Base-by-base conservation (phyloP, 768 basidiomycete genomes). In the Tulasnella sp. region DNA sequence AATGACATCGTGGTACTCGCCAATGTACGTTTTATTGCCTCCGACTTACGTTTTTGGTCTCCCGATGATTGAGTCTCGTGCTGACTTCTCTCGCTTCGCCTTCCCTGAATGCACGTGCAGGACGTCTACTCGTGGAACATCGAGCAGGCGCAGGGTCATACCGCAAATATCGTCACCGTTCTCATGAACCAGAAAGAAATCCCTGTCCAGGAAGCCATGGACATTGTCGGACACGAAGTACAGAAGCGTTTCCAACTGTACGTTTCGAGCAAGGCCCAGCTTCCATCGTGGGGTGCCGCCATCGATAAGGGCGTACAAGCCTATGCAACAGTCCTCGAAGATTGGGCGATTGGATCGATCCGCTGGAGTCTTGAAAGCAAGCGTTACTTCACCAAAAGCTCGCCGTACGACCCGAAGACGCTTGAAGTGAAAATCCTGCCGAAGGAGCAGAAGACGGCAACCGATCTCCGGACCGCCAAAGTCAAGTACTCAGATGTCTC, bases 121-220 rank as follows among this genome's bases (percentile, higher is more conserved):
- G 91, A 91, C 79, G 84, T 91, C 1, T 83, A 87, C 0, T 85
- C 89, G 0, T 91, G 85, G 79, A 88, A 87, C 78, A 82, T 83
- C 15, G 83, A 86, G 34, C 76, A 77, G 74, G 76, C 76, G 1
- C 49, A 70, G n/a, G 76, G 76, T 22, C 36, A 77, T 34, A 58
- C 37, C 17, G 29, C 31, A 0, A 77, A 77, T 34, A 45, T 77
- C 31, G 40, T 77, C 72, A 15, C 45, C 19, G 38, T 73, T n/a
- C 25, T 37, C 31, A 77, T 77, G 76, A 54, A 72, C 37, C 36
- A 73, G 14, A 72, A 73, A 14, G 39, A n/a, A 17, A 31, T 73
- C n/a, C 22, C 71, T 0, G 31, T 77, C 36, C 76, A 77, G 42
- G 39, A 38, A n/a, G 76, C 76, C 31, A 67, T 77, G 29, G 76